Base-by-base conservation (phyloP, 1,284 basidiomycete species). In the Hemileia vastatrix region DNA sequence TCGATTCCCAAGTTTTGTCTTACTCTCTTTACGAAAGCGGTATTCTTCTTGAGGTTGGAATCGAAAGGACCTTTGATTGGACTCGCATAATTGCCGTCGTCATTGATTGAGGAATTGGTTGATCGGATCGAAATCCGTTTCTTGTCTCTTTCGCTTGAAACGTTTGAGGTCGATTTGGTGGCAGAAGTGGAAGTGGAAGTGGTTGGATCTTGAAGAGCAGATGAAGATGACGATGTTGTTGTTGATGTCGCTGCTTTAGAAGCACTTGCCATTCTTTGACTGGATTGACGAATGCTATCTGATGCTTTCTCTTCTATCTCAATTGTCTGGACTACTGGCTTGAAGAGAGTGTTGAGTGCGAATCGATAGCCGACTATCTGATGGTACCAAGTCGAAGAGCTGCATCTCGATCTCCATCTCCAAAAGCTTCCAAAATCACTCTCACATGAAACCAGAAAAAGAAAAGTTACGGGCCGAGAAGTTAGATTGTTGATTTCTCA, bases 11-110 rank as follows among this genome's bases (percentile, higher is more conserved):
- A 65, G 43, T 69, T 64, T 54, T 72, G 70, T 23, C 68, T 67
- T 36, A 74, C 57, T 21, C 70, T 64, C 60, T 73, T 75, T 57
- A 75, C 68, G 54, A 70, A 74, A 1, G 68, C 71, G 1, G 73
- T 71, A 60, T 74, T 75, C 63, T 72, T 72, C 60, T 73, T 73
- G 52, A 75, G 66, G 53, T 68, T 69, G n/a, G 70, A 67, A 56
- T 75, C 73, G 52, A 74, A 66, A 9, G 69, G 36, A 40, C 36
- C 36, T 40, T 40, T 40, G 23, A 24, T 50, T 11, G n/a, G 48
- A 32, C 11, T 11, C 9, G 48, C 8, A 40, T 9, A 40, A 40
- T 40, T 40, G 36, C 11, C 27, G 31, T 57, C 63, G 4, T 49
- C 6, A 8, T 66, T 48, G 1, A 54, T 6, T 9, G 49, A 15